These are phyloP conservation scores for Westerdykella ornata DNA, from an alignment of 2,329 filamentous ascomycete species.

Conservation along the genomic window DNA sequence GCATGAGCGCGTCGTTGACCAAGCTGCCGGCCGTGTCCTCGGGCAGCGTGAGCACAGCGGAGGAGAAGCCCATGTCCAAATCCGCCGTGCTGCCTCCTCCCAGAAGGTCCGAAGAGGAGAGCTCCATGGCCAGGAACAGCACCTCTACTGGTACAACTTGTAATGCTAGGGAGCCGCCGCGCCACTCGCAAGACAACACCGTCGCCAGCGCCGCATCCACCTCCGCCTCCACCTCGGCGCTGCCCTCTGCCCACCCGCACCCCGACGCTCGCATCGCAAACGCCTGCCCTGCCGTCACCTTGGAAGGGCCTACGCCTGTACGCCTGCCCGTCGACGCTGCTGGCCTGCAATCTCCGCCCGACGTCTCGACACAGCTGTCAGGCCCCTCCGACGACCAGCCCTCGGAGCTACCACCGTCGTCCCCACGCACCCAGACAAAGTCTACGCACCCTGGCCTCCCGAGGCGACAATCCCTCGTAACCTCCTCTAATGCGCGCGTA, in stretches of 20 bases:
- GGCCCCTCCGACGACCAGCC: slow-evolving; percentile 6
- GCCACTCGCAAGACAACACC: slow-evolving; percentile 7
- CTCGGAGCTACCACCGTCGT: slow-evolving; percentile 8
- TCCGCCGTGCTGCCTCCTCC: slow-evolving; percentile 20
- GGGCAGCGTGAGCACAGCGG: slow-evolving; percentile 2
- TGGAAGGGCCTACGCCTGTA: slow-evolving; percentile 33
- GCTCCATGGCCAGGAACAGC: slow-evolving; percentile 16
- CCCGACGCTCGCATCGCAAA: slow-evolving; percentile 11
- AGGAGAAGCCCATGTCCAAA: slow-evolving; percentile 16
- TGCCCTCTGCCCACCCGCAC: slow-evolving; percentile 7
- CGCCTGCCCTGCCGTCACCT: slow-evolving; percentile 21
- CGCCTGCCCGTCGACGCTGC: slow-evolving; percentile 2
- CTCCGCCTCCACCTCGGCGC: slow-evolving; percentile 9
- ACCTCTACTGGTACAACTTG: slow-evolving; percentile 1
- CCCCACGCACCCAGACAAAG: slow-evolving; percentile 7
- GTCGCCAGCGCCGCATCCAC: slow-evolving; percentile 6
- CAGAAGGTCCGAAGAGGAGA: slow-evolving; percentile 9
- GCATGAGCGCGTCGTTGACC: slow-evolving; percentile 27
- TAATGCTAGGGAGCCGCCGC: background rate
- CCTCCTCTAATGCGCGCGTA: slow-evolving; percentile 36
- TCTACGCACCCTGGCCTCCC: slow-evolving; percentile 41
- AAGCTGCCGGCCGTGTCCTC: slow-evolving; percentile 23
- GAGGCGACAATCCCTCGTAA: slow-evolving; percentile 37
- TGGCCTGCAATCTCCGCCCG: slow-evolving; percentile 1
- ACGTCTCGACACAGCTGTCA: slow-evolving; percentile 5